These are phyloP conservation scores for Pseudoneurospora amorphoporcata DNA, from an alignment of 495 filamentous ascomycete species.

Conservation along the genomic window DNA sequence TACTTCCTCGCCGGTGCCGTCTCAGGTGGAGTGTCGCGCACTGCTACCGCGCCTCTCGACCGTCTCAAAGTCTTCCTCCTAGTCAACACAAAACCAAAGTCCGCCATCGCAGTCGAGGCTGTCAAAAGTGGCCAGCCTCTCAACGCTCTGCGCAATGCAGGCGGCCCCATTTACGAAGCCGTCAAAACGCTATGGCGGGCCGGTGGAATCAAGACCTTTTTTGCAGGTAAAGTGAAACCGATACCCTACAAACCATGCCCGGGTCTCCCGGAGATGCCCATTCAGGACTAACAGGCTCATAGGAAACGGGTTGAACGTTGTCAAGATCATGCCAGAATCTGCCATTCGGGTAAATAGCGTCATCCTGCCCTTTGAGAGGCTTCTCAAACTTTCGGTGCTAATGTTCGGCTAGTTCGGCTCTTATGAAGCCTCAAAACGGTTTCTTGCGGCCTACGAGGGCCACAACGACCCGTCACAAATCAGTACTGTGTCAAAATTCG, in stretches of 20 bases:
- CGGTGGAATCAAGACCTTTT: constrained; percentile 85
- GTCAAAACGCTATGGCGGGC: constrained; percentile 67
- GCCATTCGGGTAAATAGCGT: constrained; percentile 55
- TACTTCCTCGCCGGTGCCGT: constrained; percentile 94
- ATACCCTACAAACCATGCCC: background rate
- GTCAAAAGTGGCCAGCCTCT: constrained; percentile 63
- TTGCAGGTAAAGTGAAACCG: constrained; percentile 60
- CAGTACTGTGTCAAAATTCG: constrained; percentile 72
- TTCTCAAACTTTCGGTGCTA: constrained; percentile 6
- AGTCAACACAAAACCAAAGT: constrained; percentile 62
- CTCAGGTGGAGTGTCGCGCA: constrained; percentile 84
- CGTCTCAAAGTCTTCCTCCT: constrained; percentile 96
- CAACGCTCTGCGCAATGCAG: constrained; percentile 53
- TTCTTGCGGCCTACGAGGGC: constrained; percentile 77
- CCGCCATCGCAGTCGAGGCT: constrained; percentile 48
- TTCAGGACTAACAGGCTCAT: constrained; percentile 20
- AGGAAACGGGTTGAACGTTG: constrained; percentile 94
- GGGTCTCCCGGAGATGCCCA: background rate
- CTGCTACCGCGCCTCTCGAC: constrained; percentile 89
- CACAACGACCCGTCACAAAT: constrained; percentile 73
- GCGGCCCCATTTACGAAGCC: constrained; percentile 60
- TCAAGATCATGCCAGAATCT: constrained; percentile 97
- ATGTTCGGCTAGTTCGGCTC: constrained; percentile 59
- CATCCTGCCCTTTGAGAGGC: background rate
- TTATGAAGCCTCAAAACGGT: constrained; percentile 88